Conservation (phyloP, 495 filamentous ascomycete species). For the Tuber brumale region DNA sequence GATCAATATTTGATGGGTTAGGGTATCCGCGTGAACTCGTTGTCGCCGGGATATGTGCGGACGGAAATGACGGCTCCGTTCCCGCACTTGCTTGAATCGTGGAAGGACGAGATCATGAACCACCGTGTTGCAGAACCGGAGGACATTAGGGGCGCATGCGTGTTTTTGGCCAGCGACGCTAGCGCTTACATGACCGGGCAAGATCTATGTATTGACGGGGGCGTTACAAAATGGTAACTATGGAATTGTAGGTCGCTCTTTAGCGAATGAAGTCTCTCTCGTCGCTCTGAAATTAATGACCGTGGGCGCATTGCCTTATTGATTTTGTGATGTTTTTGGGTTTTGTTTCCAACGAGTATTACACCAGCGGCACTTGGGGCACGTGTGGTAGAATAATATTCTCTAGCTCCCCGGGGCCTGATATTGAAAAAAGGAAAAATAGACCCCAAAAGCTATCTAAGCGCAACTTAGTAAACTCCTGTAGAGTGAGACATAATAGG, state of each 20-base stretch:
- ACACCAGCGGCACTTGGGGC: too few species aligned
- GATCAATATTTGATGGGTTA: slow-evolving; percentile 63
- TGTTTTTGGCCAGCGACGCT: slow-evolving; percentile 81
- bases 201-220: slow-evolving; percentile 85
- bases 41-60: slow-evolving; percentile 72
- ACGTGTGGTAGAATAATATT: too few species aligned
- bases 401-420: too few species aligned
- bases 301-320: too few species aligned
- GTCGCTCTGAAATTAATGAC: not conserved
- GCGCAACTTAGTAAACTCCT: too few species aligned
- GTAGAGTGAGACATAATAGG: too few species aligned
- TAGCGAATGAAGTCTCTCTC: too few species aligned
- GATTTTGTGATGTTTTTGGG: too few species aligned
- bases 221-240: slow-evolving; percentile 59
- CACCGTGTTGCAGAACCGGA: slow-evolving; percentile 86
- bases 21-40: slow-evolving; percentile 81
- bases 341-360: too few species aligned
- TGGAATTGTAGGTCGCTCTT: not conserved
- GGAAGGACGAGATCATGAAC: slow-evolving; percentile 83
- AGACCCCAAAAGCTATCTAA: too few species aligned
- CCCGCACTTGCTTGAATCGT: slow-evolving; percentile 67
- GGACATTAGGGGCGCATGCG: slow-evolving; percentile 86
- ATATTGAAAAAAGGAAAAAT: too few species aligned
- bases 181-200: slow-evolving; percentile 81
- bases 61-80: slow-evolving; percentile 79